Conservation (phyloP, 2,329 filamentous ascomycete genomes). For the Fusarium virguliforme region DNA sequence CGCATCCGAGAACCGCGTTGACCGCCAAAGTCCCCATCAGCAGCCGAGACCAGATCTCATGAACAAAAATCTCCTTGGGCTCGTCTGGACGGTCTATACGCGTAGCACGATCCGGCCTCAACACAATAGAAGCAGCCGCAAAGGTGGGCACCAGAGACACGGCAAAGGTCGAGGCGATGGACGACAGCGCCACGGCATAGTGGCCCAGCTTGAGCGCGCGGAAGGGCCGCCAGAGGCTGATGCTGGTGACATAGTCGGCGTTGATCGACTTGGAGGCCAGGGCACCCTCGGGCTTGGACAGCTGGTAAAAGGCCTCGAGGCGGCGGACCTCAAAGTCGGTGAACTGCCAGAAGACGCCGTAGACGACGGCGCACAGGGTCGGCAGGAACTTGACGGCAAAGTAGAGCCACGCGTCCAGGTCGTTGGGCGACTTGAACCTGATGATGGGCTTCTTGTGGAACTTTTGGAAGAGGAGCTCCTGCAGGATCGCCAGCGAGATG, state of each 20-base stretch:
- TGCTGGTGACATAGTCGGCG: constrained; percentile 80
- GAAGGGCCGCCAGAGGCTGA: constrained; percentile 76
- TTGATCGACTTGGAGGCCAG: constrained; percentile 78
- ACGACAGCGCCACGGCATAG: constrained; percentile 78
- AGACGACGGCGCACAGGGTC: constrained; percentile 73
- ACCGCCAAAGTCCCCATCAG: constrained; percentile 71
- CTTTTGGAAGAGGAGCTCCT: constrained; percentile 70
- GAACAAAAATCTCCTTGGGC: constrained; percentile 71
- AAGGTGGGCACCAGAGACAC: constrained; percentile 79
- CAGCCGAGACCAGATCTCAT: constrained; percentile 73
- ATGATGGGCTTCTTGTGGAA: constrained; percentile 65
- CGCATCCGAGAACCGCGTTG: constrained; percentile 71
- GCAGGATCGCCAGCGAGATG: constrained; percentile 64
- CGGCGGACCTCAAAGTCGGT: constrained; percentile 77
- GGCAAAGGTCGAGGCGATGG: constrained; percentile 75
- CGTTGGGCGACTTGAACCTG: constrained; percentile 64
- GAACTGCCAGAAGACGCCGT: constrained; percentile 77
- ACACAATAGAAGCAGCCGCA: constrained; percentile 73
- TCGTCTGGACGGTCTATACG: constrained; percentile 61
- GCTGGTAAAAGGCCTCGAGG: constrained; percentile 77
- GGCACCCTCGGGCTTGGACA: constrained; percentile 73
- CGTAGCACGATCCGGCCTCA: constrained; percentile 67
- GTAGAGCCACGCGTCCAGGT: constrained; percentile 69
- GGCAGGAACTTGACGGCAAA: constrained; percentile 77
- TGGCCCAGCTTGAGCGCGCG: constrained; percentile 75